phyloP scores from a whole-genome alignment of 495 filamentous ascomycete species.

The Sporormia fimetaria region DNA sequence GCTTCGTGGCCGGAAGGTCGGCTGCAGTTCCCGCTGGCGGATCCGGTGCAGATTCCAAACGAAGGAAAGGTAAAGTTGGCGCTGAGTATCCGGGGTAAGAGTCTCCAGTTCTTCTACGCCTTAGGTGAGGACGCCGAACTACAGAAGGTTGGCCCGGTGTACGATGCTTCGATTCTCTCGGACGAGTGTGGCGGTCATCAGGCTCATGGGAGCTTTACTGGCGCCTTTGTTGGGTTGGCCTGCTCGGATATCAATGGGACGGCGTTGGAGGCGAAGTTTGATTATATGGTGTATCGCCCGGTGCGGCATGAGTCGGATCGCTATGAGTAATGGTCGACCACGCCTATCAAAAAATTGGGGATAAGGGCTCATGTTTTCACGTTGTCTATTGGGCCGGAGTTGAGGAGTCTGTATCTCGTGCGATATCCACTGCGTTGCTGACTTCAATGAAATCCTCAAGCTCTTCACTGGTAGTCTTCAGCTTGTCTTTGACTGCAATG shows the following conservation, averaged over 20 bases:
- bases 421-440: conserved; percentile 73
- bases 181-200: conserved; percentile 49
- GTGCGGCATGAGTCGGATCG: conserved; percentile 38
- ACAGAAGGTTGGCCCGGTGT: conserved; percentile 41
- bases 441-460: conserved; percentile 90
- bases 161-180: conserved; percentile 42
- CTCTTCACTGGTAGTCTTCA: conserved; percentile 93
- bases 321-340: no score
- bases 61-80: conserved; percentile 42
- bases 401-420: conserved; percentile 15
- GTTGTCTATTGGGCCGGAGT: no score
- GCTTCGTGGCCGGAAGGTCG: conserved; percentile 39
- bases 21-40: conserved; percentile 31
- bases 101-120: conserved; percentile 43
- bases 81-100: conserved; percentile 37
- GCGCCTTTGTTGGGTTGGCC: conserved; percentile 45
- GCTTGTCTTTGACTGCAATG: conserved; percentile 81
- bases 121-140: conserved; percentile 32
- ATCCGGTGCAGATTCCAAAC: conserved; percentile 37
- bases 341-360: no score
- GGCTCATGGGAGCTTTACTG: conserved; percentile 46
- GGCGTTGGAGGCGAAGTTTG: conserved; percentile 38
- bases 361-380: no score
- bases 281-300: conserved; percentile 42
- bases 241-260: conserved; percentile 44